A percentile compares a stretch with the other conserved stretches of the same genome.
Conservation (phyloP, 345 rosid species). For the Mercurialis annua region DNA sequence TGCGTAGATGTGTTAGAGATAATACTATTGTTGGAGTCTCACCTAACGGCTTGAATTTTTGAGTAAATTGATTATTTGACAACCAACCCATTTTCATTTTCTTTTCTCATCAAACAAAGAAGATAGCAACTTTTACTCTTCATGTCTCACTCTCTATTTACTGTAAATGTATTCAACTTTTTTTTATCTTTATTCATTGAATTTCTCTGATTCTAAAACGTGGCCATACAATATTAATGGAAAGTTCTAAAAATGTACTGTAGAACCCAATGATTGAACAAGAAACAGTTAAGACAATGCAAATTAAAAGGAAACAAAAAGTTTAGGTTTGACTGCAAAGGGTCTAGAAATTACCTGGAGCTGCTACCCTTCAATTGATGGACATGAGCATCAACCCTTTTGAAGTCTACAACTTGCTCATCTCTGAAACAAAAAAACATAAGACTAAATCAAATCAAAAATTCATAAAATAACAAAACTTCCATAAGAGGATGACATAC, state of each 20-base stretch:
- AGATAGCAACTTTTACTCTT: neutral
- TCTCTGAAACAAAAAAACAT: conserved; percentile 38
- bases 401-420: conserved; percentile 77
- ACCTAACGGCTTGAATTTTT: too few species aligned
- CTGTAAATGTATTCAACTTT: neutral
- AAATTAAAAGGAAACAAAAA: neutral
- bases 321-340: neutral
- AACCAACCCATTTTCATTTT: too few species aligned
- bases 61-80: too few species aligned
- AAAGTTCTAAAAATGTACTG: neutral
- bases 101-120: conserved; percentile 11
- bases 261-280: too few species aligned
- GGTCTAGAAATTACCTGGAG: conserved; percentile 54
- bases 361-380: conserved; percentile 99
- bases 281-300: neutral
- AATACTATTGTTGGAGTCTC: too few species aligned
- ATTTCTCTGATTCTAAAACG: neutral
- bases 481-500: conserved; percentile 34
- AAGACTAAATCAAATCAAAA: neutral
- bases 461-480: neutral
- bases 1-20: too few species aligned
- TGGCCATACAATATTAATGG: neutral
- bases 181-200: neutral
- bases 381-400: conserved; percentile 77
- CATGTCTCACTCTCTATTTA: neutral